phyloP scores from a whole-genome alignment of 495 filamentous ascomycete genomes.

The Neurospora sp. region DNA sequence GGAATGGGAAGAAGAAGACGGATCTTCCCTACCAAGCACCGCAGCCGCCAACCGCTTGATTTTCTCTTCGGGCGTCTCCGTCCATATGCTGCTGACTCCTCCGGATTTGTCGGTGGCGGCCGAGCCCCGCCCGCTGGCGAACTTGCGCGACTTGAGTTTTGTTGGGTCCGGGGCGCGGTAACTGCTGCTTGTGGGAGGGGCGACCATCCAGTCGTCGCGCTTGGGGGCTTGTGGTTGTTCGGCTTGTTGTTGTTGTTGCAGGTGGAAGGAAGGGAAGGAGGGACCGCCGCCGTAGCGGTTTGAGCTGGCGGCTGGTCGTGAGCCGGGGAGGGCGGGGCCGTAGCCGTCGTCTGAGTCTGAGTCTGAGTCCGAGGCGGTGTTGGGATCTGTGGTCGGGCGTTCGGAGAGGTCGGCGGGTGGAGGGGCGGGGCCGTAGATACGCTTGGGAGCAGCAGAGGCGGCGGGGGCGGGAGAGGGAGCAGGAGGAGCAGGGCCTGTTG shows the following conservation, averaged over 20 bases:
- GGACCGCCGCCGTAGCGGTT: conserved; percentile 2
- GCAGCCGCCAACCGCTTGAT: conserved; percentile 69
- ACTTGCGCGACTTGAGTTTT: conserved; percentile 71
- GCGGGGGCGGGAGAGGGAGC: not conserved
- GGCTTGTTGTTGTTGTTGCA: not conserved
- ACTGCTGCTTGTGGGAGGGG: conserved; percentile 59
- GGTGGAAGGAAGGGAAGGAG: conserved; percentile 8
- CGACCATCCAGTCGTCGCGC: conserved; percentile 92
- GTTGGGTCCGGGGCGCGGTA: conserved; percentile 69
- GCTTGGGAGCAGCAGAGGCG: conserved; percentile 13
- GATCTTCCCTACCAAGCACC: conserved; percentile 60
- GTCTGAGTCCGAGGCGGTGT: conserved; percentile 25
- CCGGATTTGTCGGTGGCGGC: conserved; percentile 20
- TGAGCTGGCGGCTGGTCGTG: conserved; percentile 7
- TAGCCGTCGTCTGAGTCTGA: conserved; percentile 38
- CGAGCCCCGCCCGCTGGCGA: conserved; percentile 37
- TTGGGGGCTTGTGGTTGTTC: conserved; percentile 22
- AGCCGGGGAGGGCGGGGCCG: conserved; percentile 70
- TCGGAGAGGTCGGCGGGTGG: conserved; percentile 34
- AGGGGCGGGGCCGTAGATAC: conserved; percentile 34
- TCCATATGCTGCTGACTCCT: conserved; percentile 63
- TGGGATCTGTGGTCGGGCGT: conserved; percentile 24
- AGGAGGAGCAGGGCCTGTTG: conserved; percentile 6
- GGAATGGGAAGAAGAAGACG: not conserved
- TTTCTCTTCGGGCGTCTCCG: conserved; percentile 85